Evolutionary conservation across 2,329 filamentous ascomycete species (phyloP), one percentile per base, ranked within the genome.

Genomic region (Monosporascus ibericus): DNA sequence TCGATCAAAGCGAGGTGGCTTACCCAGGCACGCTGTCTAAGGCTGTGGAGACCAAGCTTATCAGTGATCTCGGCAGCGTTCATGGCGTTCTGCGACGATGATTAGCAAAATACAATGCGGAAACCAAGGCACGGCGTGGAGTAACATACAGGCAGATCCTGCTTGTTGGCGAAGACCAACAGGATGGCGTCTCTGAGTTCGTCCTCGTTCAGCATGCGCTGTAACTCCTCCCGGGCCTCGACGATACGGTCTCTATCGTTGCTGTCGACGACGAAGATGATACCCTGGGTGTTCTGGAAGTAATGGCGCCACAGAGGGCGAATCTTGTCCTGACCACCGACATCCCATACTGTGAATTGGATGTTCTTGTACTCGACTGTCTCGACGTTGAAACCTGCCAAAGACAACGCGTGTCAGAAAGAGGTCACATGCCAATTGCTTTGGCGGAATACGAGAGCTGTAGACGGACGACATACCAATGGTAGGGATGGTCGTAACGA

Each of bases 341-440:
- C 94, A 81, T 97, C 94, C 94, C 94, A 99, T 73, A 99, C 94
- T 74, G 92, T 97, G 84, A 99, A 99, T 75, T 96, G 91, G 69
- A 96, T 96, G 85, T 99, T 99, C 85, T 96, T 96, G 84, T 97
- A 97, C 74, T 95, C 92, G 74, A 99, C 94, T 52, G 94, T 97
- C 84, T 99, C 94, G 75, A 99, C 94, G 81, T 99, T 99, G 87
- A 99, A 99, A 69, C 94, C 88, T 92, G 61, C 58, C 27, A 49
- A 30, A 51, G 50, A 52, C 51, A 60, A 49, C 17, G 52, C 53
- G 52, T 49, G 58, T 64, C 50, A 64, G 59, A 47, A 58, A 54
- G 54, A 24, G 9, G 39, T n/a, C 22, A 20, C 18, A 47, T 30
- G 40, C 22, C 14, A 46, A 14, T 14, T 17, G 42, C 24, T 46